phyloP scores from a whole-genome alignment of 73 alveolate genomes.

The Paramecium primaurelia region DNA sequence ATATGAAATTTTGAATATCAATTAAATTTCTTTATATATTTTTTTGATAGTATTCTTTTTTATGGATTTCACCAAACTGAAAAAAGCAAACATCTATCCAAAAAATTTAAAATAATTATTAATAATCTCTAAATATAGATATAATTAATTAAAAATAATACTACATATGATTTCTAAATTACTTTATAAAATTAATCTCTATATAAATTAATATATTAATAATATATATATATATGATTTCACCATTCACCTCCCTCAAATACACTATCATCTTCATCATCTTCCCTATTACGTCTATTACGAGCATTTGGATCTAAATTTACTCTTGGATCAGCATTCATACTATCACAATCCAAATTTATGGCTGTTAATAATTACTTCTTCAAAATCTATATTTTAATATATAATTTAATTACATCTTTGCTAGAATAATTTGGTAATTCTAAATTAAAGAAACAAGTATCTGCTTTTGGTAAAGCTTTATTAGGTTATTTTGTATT shows the following conservation, averaged over 20 bases:
- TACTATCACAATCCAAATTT: slow-evolving; percentile 86
- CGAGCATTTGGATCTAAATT: slow-evolving; percentile 57
- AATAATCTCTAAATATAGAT: background rate
- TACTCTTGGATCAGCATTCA: slow-evolving; percentile 89
- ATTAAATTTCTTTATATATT: too few relatives aligned
- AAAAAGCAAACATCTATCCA: background rate
- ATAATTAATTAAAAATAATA: too few relatives aligned
- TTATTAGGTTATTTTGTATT: slow-evolving; percentile 80
- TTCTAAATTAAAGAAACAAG: slow-evolving; percentile 98
- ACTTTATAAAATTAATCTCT: background rate
- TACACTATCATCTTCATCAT: slow-evolving; percentile 17
- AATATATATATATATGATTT: background rate
- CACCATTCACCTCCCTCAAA: background rate
- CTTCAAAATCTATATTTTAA: slow-evolving; percentile 64
- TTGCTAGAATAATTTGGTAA: slow-evolving; percentile 91
- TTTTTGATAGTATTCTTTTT: too few relatives aligned
- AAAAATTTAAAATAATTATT: too few relatives aligned
- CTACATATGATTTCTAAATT: background rate
- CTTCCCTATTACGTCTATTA: slow-evolving; percentile 33
- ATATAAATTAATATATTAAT: background rate
- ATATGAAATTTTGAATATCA: background rate
- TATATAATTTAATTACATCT: slow-evolving; percentile 31
- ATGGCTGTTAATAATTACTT: slow-evolving; percentile 86
- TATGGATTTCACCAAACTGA: background rate
- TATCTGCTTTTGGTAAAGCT: slow-evolving; percentile 97